Evolutionary conservation across 176 grass and related monocot species (phyloP), one percentile per base, ranked within the genome.

Genomic region (Cocos nucifera): DNA sequence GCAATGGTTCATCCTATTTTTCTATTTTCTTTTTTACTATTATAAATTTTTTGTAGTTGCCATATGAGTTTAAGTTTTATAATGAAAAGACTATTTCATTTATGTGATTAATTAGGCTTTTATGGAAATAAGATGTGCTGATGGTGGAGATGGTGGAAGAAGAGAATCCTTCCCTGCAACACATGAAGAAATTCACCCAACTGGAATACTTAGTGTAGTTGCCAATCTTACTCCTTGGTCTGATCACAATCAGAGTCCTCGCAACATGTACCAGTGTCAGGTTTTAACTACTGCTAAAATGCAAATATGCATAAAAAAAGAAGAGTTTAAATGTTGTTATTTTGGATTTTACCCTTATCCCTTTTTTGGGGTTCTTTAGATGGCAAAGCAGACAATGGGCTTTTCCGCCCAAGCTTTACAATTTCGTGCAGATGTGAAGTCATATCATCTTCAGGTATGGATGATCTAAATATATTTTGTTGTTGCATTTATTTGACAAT

Each of bases 201-300:
- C 91, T 44, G 78, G 78, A 39, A 90, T 96, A 67, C 78, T 96
- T 57, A 90, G 91, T 75, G 91, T 96, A 57, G 91, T 96, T 75
- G 91, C 91, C 63, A 90, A 82, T 87, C 69, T 96, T 23, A 96
- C 91, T 67, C 91, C 91, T 65, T 96, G 86, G 86, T 96, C 86
- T 60, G 86, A 96, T 80, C 91, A 96, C 69, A 96, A 96, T 76
- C 91, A 96, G 65, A 90, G 86, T 75, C 91, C 91, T 44, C 83
- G 91, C 50, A 96, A 96, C 69, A 96, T 96, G 92, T 96, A 96
- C 70, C 92, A 96, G 71, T 96, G 86, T 61, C 92, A 96, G 92
- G 92, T 96, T 56, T 56, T 56, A 10, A 63, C 35, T 19, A 66
- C 54, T 53, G 19, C 66, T 79, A 25, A 77, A 68, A 23, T n/a